Base-by-base conservation (phyloP, 768 basidiomycete species). In the Tulasnella sp. region DNA sequence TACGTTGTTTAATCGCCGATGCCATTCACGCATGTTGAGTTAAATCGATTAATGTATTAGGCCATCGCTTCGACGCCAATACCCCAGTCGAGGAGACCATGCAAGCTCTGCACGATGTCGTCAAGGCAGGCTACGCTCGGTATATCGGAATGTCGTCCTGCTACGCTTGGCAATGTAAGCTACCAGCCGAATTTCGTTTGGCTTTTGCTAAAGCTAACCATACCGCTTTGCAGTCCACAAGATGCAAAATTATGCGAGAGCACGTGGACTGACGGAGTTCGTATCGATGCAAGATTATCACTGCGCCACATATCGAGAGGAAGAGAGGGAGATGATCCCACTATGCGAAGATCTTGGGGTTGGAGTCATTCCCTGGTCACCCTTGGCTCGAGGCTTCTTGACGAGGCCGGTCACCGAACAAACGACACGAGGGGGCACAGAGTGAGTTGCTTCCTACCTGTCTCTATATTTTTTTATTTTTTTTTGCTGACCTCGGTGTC, bases 1-100 rank as follows among this genome's bases (percentile, higher is more conserved):
- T 74, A 73, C 54, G 51, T 70, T 5, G 34, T n/a, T n/a, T n/a
- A n/a, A n/a, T n/a, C n/a, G 34, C 34, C 34, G 34, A 5, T 38
- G 15, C 34, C 15, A 7, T 38, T 23, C 41, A 23, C 8, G 17
- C 17, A 42, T 8, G 21, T 19, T 11, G 53, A 17, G 10, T 10
- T 8, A 38, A n/a, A 38, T 27, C 17, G 7, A 38, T 19, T 10
- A 23, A 11, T 4, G 19, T 11, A 55, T 38, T 23, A 55, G 53
- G 30, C 21, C 53, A 55, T 27, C 53, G 53, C 15, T 55, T 55
- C 27, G 53, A 55, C 42, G 24, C 32, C 53, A 41, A 55, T 24
- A 55, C 53, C 4, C 53, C 53, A 10, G 42, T 55, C 21, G 53
- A 55, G 42, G 53, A 55, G 41, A 55, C 53, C 53, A 55, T 55